These are phyloP conservation scores for Tricholoma sp. DNA, from an alignment of 768 basidiomycete genomes.

Conservation along the genomic window DNA sequence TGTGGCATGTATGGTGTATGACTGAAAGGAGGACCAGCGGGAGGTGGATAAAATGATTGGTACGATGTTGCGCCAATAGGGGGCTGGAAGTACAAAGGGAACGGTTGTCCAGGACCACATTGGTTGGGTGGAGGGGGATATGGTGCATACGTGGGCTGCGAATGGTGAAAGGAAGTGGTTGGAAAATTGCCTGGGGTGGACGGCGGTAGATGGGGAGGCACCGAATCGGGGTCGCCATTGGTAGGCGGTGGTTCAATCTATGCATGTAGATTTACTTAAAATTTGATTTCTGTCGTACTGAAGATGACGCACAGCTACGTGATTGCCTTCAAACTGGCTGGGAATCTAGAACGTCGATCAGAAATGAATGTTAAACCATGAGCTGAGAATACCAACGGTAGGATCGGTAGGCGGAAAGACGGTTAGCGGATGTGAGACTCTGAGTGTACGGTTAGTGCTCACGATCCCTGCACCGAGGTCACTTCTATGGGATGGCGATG, in stretches of 20 bases:
- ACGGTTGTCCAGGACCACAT: conserved; percentile 5
- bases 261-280: neutral
- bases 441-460: neutral
- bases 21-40: conserved; percentile 2
- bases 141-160: neutral
- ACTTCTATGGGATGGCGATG: no score
- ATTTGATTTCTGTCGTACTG: neutral
- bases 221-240: neutral
- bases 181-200: neutral
- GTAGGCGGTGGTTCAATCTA: neutral
- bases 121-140: conserved; percentile 18
- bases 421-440: no score
- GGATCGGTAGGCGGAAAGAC: no score
- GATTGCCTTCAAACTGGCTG: neutral
- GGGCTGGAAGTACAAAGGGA: conserved; percentile 4
- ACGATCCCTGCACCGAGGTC: neutral
- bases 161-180: neutral
- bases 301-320: neutral
- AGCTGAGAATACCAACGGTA: neutral
- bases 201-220: neutral
- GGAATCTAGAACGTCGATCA: neutral
- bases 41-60: conserved; percentile 4
- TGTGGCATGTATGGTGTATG: conserved; percentile 3
- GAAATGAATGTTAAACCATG: neutral
- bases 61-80: conserved; percentile 6